A percentile compares a stretch with the other conserved stretches of the same genome.
Evolutionary conservation across 768 basidiomycete genomes (phyloP).

Genomic region (Boletales sp.): DNA sequence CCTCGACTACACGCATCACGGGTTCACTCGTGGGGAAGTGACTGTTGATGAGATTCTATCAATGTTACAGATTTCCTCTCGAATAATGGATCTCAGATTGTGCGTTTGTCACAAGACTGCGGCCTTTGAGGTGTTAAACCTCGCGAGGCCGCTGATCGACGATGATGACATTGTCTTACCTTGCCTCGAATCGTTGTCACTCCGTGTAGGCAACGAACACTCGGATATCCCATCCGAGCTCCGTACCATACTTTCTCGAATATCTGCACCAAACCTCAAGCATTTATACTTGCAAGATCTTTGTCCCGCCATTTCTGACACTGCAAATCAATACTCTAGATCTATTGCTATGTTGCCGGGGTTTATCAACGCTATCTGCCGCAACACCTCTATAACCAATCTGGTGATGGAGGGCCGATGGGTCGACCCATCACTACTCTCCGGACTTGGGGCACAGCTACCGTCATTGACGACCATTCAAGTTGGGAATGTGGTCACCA

Average conservation of each 20-base stretch:
- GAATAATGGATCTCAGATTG: conserved; percentile 52
- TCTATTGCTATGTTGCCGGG: conserved; percentile 42
- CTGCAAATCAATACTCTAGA: neutral
- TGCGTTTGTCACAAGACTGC: conserved; percentile 45
- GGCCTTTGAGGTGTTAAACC: conserved; percentile 14
- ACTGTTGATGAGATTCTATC: conserved; percentile 55
- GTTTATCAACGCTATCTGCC: conserved; percentile 6
- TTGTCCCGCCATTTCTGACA: conserved; percentile 7
- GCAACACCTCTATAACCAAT: conserved; percentile 6
- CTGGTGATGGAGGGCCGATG: conserved; percentile 28
- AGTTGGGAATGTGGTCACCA: conserved; percentile 4
- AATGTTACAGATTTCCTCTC: conserved; percentile 53
- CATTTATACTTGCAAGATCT: conserved; percentile 46
- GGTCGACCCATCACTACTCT: conserved; percentile 14
- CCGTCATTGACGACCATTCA: conserved; percentile 13
- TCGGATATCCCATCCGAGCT: conserved; percentile 66
- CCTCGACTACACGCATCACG: conserved; percentile 72
- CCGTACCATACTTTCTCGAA: conserved; percentile 45
- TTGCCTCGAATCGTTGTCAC: conserved; percentile 42
- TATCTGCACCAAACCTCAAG: conserved; percentile 46
- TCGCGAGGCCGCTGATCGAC: conserved; percentile 19
- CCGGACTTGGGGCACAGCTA: conserved; percentile 11
- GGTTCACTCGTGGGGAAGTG: conserved; percentile 55
- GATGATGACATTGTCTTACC: conserved; percentile 40
- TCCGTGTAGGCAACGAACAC: conserved; percentile 51